These are phyloP conservation scores for Pseudopyricularia javanii DNA, from an alignment of 2,329 filamentous ascomycete genomes.

Conservation along the genomic window DNA sequence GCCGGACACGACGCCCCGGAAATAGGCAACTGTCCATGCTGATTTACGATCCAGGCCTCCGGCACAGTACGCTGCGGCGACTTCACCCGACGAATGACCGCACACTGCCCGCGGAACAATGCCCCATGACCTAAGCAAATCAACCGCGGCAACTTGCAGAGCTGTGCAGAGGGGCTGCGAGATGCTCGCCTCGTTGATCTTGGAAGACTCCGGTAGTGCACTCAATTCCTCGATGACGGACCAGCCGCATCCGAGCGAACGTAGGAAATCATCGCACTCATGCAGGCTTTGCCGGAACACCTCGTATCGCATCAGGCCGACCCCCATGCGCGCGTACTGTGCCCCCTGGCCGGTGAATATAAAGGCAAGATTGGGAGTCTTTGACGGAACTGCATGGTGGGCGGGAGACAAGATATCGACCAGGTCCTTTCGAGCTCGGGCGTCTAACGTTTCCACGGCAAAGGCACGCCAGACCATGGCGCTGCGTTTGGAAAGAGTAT, in stretches of 20 bases:
- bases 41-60: slow-evolving; percentile 8
- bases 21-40: slow-evolving; percentile 10
- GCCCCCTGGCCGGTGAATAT: slow-evolving; percentile 24
- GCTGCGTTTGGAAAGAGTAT: background rate
- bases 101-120: slow-evolving; percentile 13
- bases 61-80: slow-evolving; percentile 17
- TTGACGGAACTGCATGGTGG: background rate
- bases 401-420: background rate
- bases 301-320: slow-evolving; percentile 19
- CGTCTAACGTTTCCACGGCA: background rate
- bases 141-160: slow-evolving; percentile 17
- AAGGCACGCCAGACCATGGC: background rate
- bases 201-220: slow-evolving; percentile 18
- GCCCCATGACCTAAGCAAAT: slow-evolving; percentile 13
- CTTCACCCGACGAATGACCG: slow-evolving; percentile 23
- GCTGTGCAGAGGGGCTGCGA: slow-evolving; percentile 17
- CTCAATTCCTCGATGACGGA: slow-evolving; percentile 23
- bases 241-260: slow-evolving; percentile 14
- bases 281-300: slow-evolving; percentile 20
- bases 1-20: slow-evolving; percentile 9
- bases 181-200: slow-evolving; percentile 22
- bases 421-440: background rate
- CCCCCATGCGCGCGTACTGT: slow-evolving; percentile 23
- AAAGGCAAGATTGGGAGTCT: slow-evolving; percentile 17
- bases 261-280: slow-evolving; percentile 12